Base-by-base conservation (phyloP, 2,329 filamentous ascomycete genomes). In the Cadophora sp. region DNA sequence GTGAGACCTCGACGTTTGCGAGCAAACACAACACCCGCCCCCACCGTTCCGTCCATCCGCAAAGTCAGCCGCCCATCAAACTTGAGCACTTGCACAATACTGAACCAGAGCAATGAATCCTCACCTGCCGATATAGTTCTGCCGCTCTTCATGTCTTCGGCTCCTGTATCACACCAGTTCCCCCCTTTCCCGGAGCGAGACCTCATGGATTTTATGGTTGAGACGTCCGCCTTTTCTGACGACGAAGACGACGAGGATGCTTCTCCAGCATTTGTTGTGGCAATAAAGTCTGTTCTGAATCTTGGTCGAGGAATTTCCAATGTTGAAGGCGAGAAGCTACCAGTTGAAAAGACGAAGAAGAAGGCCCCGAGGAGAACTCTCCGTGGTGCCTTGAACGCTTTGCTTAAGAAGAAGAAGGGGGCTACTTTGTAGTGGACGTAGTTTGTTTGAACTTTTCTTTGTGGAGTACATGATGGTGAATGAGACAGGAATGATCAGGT, bases 21-120 rank as follows among this genome's bases (percentile, higher is more conserved):
- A n/a, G 43, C 60, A 8, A 36, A 56, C 53, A 63, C 65, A 3
- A 63, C 60, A 18, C 65, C 53, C 24, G 45, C 47, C 18, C 47
- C n/a, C 6, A 39, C 20, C 9, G 43, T 2, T 4, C 50, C 27
- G 7, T 56, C 59, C 8, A n/a, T 63, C 45, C 45, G 11, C 51
- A 48, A 39, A 55, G 16, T 8, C 30, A 20, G 14, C 20, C 22
- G 20, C 13, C 43, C 43, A 36, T 66, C 65, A 18, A 64, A 64
- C 22, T 47, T 55, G 2, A 66, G 60, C 36, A 60, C 36, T 27
- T 62, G 47, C 36, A 59, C 33, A 24, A 24, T 51, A 4, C 11
- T 48, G 36, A 18, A 30, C 4, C 47, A 59, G 18, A 33, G 30
- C 16, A 0, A 11, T 5, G 16, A 11, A 14, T 1, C 14, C 9